Conservation (phyloP, 2,329 filamentous ascomycete species). For the Aureobasidium sp. region DNA sequence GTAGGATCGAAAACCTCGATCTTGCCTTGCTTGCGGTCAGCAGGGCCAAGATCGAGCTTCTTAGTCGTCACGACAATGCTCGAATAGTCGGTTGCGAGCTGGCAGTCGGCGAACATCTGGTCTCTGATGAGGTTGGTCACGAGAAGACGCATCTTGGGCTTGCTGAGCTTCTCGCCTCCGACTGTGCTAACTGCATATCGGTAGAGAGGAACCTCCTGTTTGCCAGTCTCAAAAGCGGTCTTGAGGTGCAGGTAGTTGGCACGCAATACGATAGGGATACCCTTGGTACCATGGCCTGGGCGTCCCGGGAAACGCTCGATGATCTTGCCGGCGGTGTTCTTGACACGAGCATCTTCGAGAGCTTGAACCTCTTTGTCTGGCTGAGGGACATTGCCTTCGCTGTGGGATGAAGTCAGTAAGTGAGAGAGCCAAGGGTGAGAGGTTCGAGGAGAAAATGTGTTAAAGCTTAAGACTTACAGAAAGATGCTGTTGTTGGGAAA, state of each 20-base stretch:
- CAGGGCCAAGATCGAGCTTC: slow-evolving; percentile 21
- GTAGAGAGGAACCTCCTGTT: slow-evolving; percentile 26
- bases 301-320: slow-evolving; percentile 30
- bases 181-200: slow-evolving; percentile 36
- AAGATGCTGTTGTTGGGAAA: slow-evolving; percentile 19
- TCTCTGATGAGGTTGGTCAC: slow-evolving; percentile 39
- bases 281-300: slow-evolving; percentile 33
- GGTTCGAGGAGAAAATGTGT: background rate
- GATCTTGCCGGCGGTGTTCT: slow-evolving; percentile 22
- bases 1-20: slow-evolving; percentile 11
- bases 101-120: slow-evolving; percentile 26
- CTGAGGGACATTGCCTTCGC: slow-evolving; percentile 17
- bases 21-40: slow-evolving; percentile 15
- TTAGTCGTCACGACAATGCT: slow-evolving; percentile 30
- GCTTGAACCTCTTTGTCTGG: slow-evolving; percentile 23
- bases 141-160: slow-evolving; percentile 42
- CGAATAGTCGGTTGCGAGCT: slow-evolving; percentile 35
- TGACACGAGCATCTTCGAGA: slow-evolving; percentile 22
- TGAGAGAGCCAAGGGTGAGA: background rate
- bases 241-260: slow-evolving; percentile 38
- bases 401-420: background rate
- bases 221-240: slow-evolving; percentile 28
- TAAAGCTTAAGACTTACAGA: slow-evolving; percentile 19
- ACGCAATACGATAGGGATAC: slow-evolving; percentile 33
- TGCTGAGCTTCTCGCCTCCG: slow-evolving; percentile 27